Percentiles rank a stretch among this genome's conserved stretches.
These are phyloP conservation scores for Orbilia blumenaviensis DNA, from an alignment of 2,329 filamentous ascomycete species.

Conservation along the genomic window DNA sequence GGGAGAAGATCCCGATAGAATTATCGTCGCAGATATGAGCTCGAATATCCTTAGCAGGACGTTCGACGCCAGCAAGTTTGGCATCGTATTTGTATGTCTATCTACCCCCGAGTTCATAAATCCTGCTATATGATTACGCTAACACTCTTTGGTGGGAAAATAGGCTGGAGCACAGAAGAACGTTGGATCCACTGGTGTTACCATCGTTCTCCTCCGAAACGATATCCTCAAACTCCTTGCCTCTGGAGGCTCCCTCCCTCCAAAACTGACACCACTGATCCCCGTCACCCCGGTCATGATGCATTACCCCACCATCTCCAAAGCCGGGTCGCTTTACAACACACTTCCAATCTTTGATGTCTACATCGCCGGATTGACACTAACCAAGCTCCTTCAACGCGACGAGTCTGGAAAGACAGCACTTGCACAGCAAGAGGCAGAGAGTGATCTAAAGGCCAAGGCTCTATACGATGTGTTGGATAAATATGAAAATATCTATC, in stretches of 20 bases:
- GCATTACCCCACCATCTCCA: conserved; percentile 82
- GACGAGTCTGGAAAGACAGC: conserved; percentile 66
- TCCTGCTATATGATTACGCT: background rate
- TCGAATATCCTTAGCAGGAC: conserved; percentile 89
- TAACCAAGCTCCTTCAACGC: conserved; percentile 73
- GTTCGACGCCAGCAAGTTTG: conserved; percentile 80
- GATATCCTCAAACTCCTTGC: conserved; percentile 76
- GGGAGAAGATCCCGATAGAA: conserved; percentile 71
- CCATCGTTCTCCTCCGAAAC: conserved; percentile 85
- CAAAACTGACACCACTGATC: conserved; percentile 72
- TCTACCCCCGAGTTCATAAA: background rate
- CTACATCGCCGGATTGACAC: conserved; percentile 87
- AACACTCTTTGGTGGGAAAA: conserved; percentile 48
- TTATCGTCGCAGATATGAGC: conserved; percentile 91
- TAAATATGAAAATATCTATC: conserved; percentile 75
- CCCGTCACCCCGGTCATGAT: conserved; percentile 81
- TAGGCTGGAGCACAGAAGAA: conserved; percentile 88
- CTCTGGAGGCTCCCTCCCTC: conserved; percentile 70
- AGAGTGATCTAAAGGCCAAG: conserved; percentile 77
- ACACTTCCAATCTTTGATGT: conserved; percentile 95
- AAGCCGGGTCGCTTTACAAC: conserved; percentile 96
- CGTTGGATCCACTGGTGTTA: conserved; percentile 83
- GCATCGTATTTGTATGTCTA: conserved; percentile 77
- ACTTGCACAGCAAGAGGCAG: conserved; percentile 77
- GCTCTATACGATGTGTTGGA: conserved; percentile 82